Conservation (phyloP, 129 eudicot species). For the Flaveria robusta region DNA sequence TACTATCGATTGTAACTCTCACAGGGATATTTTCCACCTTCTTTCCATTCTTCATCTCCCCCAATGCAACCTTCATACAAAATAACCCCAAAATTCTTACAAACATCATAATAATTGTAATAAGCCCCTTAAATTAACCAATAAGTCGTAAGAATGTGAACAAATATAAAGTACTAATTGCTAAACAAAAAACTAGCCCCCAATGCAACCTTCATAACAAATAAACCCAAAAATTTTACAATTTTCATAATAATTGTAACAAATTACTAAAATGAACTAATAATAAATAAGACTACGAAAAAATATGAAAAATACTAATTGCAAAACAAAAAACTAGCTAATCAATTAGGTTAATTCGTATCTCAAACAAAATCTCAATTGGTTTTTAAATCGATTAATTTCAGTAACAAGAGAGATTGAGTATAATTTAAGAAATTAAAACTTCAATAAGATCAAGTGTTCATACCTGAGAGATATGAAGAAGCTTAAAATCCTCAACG, state of each 20-base stretch:
- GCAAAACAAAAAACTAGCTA: too few species aligned
- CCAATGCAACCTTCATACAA: slow-evolving; percentile 60
- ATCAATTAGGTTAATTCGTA: not conserved
- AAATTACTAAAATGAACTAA: not conserved
- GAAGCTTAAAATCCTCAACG: slow-evolving; percentile 43
- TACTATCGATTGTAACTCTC: slow-evolving; percentile 38
- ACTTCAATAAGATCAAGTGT: not conserved
- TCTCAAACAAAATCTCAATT: not conserved
- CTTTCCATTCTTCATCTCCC: slow-evolving; percentile 63
- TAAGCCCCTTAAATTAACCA: not conserved
- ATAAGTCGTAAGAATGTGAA: not conserved
- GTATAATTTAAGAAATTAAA: not conserved
- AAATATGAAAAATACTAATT: not conserved
- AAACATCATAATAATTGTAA: not conserved
- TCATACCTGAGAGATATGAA: slow-evolving; percentile 76
- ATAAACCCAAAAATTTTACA: not conserved
- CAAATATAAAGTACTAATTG: not conserved
- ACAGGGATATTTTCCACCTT: slow-evolving; percentile 48
- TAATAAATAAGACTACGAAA: not conserved
- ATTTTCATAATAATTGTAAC: not conserved
- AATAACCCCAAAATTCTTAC: not conserved
- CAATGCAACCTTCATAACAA: not conserved
- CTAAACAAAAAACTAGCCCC: not conserved
- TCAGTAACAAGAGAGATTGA: not conserved
- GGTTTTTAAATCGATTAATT: not conserved